Evolutionary conservation across 495 filamentous ascomycete genomes (phyloP), one percentile per base, ranked within the genome.

Genomic region (Aspergillus indologenus): DNA sequence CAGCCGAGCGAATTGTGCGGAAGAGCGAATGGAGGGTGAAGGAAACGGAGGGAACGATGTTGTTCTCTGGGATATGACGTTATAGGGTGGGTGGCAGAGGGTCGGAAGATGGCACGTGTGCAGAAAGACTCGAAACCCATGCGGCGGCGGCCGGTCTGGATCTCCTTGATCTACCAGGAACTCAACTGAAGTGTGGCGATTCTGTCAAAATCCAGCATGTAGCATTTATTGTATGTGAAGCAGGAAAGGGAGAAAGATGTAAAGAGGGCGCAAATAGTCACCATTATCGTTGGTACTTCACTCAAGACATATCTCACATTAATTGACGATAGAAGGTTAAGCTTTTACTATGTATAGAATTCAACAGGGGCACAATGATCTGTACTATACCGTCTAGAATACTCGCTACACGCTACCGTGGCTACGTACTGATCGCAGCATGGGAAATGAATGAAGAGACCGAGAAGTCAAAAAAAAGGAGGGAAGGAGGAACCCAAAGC

Each of bases 1-100:
- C 55, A 60, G 59, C 45, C 54, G 59, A 53, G 56, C 58, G 53
- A 56, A 56, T 49, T 58, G 46, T 56, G 46, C 51, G 55, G 60
- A 55, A 54, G 55, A 59, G 51, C 53, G 44, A 65, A 62, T 63
- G 62, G 58, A 62, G 59, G 56, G 46, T 21, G 57, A 59, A 54
- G 29, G 34, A 59, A 58, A 54, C 20, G 21, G 51, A 48, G 51
- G 40, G 31, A 49, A 23, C 57, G 50, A 57, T 51, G 59, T 57
- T 56, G 60, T 60, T 59, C 49, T 52, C 45, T 56, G 2, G 61
- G 63, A 56, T 61, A 71, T 71, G 68, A 68, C 68, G 68, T 70
- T 66, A 71, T 68, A 56, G 57, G 48, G 60, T 60, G 61, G 61
- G 53, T 57, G 56, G 55, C 26, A 54, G 42, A 43, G 23, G 52